Conservation (phyloP, 805 yeast genomes). For the Blastobotrys chiropterorum region DNA sequence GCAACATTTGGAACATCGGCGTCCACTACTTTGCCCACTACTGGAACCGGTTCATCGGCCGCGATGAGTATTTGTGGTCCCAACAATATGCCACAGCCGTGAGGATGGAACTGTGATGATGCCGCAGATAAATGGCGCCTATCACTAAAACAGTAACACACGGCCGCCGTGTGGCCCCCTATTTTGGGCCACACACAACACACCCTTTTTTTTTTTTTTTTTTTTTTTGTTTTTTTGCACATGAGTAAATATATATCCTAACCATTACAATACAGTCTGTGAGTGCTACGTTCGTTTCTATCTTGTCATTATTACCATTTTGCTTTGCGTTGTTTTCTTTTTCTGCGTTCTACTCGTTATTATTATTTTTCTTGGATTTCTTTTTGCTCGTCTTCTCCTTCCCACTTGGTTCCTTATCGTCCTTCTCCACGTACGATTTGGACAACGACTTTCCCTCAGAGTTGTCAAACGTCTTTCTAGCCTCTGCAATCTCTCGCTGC, state of each 20-base stretch:
- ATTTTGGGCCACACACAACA: not conserved
- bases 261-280: no score
- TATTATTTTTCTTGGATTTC: not conserved
- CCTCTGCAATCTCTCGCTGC: constrained; percentile 57
- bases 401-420: constrained; percentile 25
- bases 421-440: constrained; percentile 24
- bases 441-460: constrained; percentile 43
- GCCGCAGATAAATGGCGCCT: not conserved
- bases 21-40: constrained; percentile 45
- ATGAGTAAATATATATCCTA: not conserved
- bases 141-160: not conserved
- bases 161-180: not conserved
- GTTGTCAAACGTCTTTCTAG: constrained; percentile 61
- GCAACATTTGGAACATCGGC: constrained; percentile 44
- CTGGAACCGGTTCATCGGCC: constrained; percentile 79
- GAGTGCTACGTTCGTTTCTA: no score
- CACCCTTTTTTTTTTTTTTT: constrained; percentile 14
- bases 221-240: constrained; percentile 1
- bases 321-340: no score
- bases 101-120: not conserved
- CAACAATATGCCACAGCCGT: not conserved
- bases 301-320: no score
- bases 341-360: not conserved
- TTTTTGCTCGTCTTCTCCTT: not conserved
- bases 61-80: constrained; percentile 21